Conservation (phyloP, 2,329 filamentous ascomycete genomes). For the Chrysoporthe austroafricana region DNA sequence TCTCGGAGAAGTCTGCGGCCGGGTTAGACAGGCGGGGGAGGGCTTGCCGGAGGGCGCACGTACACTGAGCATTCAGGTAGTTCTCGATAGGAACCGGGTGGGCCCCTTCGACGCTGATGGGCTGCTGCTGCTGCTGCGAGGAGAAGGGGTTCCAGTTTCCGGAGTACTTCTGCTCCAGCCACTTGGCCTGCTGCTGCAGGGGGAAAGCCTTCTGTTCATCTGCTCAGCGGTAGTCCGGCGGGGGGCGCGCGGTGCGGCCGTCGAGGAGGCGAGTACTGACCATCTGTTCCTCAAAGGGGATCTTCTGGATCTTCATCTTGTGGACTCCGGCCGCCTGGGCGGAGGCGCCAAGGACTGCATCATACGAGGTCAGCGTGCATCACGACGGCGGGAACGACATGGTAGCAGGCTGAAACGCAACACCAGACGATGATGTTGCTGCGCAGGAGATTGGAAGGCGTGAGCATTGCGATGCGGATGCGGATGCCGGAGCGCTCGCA, state of each 20-base stretch:
- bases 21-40: conserved; percentile 11
- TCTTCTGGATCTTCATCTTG: conserved; percentile 98
- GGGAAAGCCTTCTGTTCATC: conserved; percentile 68
- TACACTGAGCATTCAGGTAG: conserved; percentile 99
- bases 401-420: not conserved
- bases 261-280: conserved; percentile 55
- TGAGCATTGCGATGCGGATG: not conserved
- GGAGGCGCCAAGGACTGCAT: conserved; percentile 54
- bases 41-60: conserved; percentile 41
- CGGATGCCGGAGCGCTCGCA: not conserved
- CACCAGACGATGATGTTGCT: not conserved
- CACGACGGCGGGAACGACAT: conserved; percentile 62
- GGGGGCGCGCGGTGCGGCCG: not conserved
- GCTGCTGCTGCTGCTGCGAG: conserved; percentile 22
- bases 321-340: conserved; percentile 79
- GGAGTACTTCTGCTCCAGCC: conserved; percentile 96
- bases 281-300: conserved; percentile 88
- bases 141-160: conserved; percentile 47
- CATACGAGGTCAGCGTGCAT: conserved; percentile 43
- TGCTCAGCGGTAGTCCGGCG: conserved; percentile 23
- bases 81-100: conserved; percentile 92
- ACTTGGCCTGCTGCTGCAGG: conserved; percentile 79
- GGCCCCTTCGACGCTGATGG: conserved; percentile 39
- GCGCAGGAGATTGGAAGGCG: not conserved
- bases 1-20: conserved; percentile 90